These are phyloP conservation scores for grape (Vitis vinifera) DNA, from an alignment of 164 flowering plant species.

Conservation along the genomic window ASM3070453v1 NC_081809.1:26069001-26069500, in stretches of 20 bases:
- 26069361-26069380: no score
- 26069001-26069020: constrained; percentile 2
- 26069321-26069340: no score
- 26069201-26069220: neutral
- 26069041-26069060: neutral
- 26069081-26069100: neutral
- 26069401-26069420: no score
- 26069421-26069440: no score
- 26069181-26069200: neutral
- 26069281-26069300: no score
- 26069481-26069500: no score
- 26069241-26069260: neutral
- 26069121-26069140: neutral
- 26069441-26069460: no score
- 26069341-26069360: no score
- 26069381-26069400: no score
- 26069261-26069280: neutral
- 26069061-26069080: neutral
- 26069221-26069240: neutral
- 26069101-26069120: neutral
- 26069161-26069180: neutral
- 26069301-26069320: no score
- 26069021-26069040: neutral
- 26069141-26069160: neutral
- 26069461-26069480: no score